A percentile compares a stretch with the other conserved stretches of the same genome.
phyloP scores from a whole-genome alignment of 2,329 filamentous ascomycete species.

The Colletotrichum liaoningense region DNA sequence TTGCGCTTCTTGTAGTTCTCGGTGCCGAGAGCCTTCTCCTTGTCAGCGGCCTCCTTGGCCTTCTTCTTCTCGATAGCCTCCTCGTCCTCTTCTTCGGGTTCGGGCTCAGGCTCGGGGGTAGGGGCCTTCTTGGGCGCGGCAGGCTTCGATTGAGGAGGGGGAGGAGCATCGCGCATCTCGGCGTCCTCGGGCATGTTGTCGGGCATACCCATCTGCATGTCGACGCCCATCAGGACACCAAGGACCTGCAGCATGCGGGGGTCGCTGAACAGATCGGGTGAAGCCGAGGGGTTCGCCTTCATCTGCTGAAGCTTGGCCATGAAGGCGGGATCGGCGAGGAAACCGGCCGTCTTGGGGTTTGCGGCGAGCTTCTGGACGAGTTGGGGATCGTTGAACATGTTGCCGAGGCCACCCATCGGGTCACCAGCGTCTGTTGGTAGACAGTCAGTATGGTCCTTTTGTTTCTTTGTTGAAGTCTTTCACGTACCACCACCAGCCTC shows the following conservation, averaged over 20 bases:
- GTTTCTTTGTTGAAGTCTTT: fast-evolving
- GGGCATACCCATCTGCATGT: conserved; percentile 72
- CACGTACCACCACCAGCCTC: conserved; percentile 62
- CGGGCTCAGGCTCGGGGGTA: conserved; percentile 67
- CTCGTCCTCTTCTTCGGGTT: conserved; percentile 81
- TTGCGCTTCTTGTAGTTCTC: conserved; percentile 98
- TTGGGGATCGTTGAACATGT: conserved; percentile 94
- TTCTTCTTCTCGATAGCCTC: conserved; percentile 87
- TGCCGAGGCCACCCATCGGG: conserved; percentile 81
- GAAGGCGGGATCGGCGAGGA: conserved; percentile 86
- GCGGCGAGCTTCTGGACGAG: conserved; percentile 89
- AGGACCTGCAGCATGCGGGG: conserved; percentile 94
- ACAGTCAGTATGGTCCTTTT: conserved; percentile 21
- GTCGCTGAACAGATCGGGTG: conserved; percentile 86
- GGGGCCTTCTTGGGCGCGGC: conserved; percentile 67
- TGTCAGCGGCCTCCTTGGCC: conserved; percentile 92
- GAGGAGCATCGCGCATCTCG: conserved; percentile 77
- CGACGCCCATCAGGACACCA: conserved; percentile 91
- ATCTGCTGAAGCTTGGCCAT: conserved; percentile 90
- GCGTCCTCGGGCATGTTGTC: conserved; percentile 71
- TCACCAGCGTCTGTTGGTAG: conserved; percentile 60
- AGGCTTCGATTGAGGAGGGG: conserved; percentile 52
- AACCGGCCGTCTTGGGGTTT: conserved; percentile 91
- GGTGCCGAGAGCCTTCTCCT: conserved; percentile 93
- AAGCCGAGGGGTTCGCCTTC: conserved; percentile 81